Percentiles rank a stretch among this genome's conserved stretches.
Evolutionary conservation across 2,329 filamentous ascomycete species (phyloP).

Genomic region (Atkinsonella hypoxylon): DNA sequence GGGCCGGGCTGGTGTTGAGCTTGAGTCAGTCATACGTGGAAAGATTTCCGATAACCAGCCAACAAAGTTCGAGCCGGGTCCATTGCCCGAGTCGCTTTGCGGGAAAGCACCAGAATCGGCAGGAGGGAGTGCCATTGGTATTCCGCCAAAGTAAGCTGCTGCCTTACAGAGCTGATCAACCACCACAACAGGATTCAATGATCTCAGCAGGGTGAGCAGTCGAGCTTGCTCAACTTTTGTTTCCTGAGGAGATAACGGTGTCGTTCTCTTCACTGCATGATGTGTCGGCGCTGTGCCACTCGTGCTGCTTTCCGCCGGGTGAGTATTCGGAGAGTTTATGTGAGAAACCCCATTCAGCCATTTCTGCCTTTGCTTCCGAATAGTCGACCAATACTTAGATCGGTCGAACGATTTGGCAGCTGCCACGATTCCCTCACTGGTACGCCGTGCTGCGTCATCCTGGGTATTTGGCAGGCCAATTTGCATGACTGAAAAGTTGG

Average conservation of each 20-base stretch:
- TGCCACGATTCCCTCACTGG: constrained; percentile 48
- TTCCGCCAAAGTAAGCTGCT: constrained; percentile 50
- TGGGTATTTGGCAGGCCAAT: constrained; percentile 40
- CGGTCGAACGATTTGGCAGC: constrained; percentile 44
- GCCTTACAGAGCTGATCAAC: constrained; percentile 53
- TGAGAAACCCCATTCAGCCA: background rate
- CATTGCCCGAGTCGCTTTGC: constrained; percentile 42
- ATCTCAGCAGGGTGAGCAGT: constrained; percentile 43
- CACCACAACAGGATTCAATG: constrained; percentile 41
- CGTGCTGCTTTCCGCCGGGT: background rate
- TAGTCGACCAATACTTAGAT: constrained; percentile 39
- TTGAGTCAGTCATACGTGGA: constrained; percentile 1
- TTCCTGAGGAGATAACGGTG: constrained; percentile 26
- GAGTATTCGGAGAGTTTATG: background rate
- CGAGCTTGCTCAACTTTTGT: constrained; percentile 49
- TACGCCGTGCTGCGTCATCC: constrained; percentile 44
- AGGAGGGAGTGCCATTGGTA: constrained; percentile 42
- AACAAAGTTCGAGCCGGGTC: constrained; percentile 44
- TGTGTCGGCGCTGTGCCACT: constrained; percentile 2
- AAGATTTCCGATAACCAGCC: constrained; percentile 55
- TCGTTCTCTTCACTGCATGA: constrained; percentile 1
- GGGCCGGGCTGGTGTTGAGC: background rate
- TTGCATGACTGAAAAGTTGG: constrained; percentile 52
- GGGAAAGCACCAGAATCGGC: constrained; percentile 38
- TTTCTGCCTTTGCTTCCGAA: constrained; percentile 11